phyloP scores from a whole-genome alignment of 164 flowering plant genomes.

The Vitis cinerea region DNA sequence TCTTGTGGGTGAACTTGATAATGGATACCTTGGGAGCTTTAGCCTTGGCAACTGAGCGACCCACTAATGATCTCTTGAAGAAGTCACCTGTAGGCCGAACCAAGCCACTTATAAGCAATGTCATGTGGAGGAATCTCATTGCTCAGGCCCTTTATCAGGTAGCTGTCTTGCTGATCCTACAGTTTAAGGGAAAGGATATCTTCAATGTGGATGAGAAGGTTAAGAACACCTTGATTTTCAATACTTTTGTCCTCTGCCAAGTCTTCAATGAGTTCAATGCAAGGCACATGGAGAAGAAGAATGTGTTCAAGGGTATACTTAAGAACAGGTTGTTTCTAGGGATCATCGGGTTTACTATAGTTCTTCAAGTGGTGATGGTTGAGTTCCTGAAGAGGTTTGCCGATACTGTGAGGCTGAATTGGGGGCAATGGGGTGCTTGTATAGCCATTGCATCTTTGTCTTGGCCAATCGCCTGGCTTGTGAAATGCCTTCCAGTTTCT shows the following conservation, averaged over 20 bases:
- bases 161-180: conserved; percentile 25
- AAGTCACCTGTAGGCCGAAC: conserved; percentile 30
- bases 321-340: conserved; percentile 30
- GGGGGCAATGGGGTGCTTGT: conserved; percentile 30
- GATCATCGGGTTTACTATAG: conserved; percentile 24
- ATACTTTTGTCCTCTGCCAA: conserved; percentile 45
- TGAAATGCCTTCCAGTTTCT: conserved; percentile 30
- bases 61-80: conserved; percentile 31
- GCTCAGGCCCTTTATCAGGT: conserved; percentile 40
- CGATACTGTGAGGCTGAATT: conserved; percentile 25
- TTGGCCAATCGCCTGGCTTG: conserved; percentile 30
- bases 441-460: conserved; percentile 25
- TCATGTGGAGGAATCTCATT: conserved; percentile 43
- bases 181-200: conserved; percentile 27
- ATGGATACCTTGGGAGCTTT: conserved; percentile 46
- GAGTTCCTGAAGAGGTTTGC: conserved; percentile 32
- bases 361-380: conserved; percentile 35
- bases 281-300: conserved; percentile 36
- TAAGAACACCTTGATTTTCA: conserved; percentile 19
- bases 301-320: conserved; percentile 31
- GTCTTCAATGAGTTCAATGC: conserved; percentile 39
- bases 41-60: conserved; percentile 35
- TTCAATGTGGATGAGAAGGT: not conserved
- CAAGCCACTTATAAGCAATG: conserved; percentile 32
- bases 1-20: conserved; percentile 48